Base-by-base conservation (phyloP, 148 eudicot species). In the Hydrangea macrophylla region DNA sequence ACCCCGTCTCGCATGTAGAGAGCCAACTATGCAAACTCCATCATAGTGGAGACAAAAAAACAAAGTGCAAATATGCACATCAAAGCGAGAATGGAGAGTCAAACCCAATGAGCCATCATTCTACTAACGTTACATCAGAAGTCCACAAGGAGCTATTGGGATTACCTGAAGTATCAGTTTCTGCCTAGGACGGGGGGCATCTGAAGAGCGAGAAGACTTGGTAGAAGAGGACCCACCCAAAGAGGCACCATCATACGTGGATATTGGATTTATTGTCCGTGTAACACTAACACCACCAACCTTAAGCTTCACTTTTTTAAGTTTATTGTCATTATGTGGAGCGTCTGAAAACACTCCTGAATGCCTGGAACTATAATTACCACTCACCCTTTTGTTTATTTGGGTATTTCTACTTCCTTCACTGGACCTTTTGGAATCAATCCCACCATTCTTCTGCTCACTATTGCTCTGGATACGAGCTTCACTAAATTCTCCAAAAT, bases 241-340 rank as follows among this genome's bases (percentile, higher is more conserved):
- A 33, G 42, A 61, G 7, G 58, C 65, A 65, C 22, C 50, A 28
- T 56, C 66, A 13, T 28, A 15, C 15, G 57, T 65, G 36, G 71
- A 40, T 32, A 35, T 68, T n/a, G 81, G 13, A 24, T 74, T 81
- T 67, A 78, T 71, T 11, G 81, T 72, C 17, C 37, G 71, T 25
- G 76, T 81, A 24, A 71, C 55, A 68, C 79, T 81, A 24, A 71
- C 55, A 68, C 79, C 76, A 68, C 76, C 81, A 64, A 81, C 81
- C 75, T 81, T 81, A 58, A 71, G 74, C 70, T 74, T 81, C 33
- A 78, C 70, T 26, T 81, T 77, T 44, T 63, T 78, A 28, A 81
- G 65, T 65, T 70, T 80, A 27, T 58, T 77, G 30, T 67, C 73
- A 53, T 23, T 73, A 24, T 66, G 70, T 12, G 31, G 60, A 10